phyloP scores from a whole-genome alignment of 495 filamentous ascomycete species.

The Trichoderma virens region DNA sequence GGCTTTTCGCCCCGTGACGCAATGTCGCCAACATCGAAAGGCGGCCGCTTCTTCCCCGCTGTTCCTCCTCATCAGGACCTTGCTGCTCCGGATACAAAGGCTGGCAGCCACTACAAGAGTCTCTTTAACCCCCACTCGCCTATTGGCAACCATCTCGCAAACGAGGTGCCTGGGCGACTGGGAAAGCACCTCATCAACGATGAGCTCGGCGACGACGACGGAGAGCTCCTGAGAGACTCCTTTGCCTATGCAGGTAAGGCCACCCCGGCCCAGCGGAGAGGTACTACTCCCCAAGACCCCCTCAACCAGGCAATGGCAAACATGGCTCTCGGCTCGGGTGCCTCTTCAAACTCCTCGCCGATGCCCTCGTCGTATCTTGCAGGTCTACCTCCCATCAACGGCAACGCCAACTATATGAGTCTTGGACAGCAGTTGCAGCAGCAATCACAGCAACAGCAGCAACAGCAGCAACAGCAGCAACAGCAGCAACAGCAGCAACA shows the following conservation, averaged over 20 bases:
- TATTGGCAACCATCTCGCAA: conserved; percentile 61
- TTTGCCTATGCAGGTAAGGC: conserved; percentile 79
- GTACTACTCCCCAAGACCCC: conserved; percentile 69
- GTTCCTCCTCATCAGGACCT: conserved; percentile 29
- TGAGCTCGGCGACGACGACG: conserved; percentile 71
- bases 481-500: background rate
- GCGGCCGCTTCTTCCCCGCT: conserved; percentile 39
- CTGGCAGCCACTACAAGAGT: conserved; percentile 56
- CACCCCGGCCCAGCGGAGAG: conserved; percentile 25
- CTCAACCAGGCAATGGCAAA: conserved; percentile 56
- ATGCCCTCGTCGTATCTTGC: conserved; percentile 38
- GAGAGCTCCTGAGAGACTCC: conserved; percentile 74
- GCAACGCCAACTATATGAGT: conserved; percentile 46
- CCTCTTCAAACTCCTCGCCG: conserved; percentile 37
- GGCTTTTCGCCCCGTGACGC: conserved; percentile 68
- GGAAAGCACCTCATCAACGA: conserved; percentile 83
- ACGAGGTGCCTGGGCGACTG: conserved; percentile 58
- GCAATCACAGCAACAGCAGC: background rate
- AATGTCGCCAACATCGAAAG: conserved; percentile 52
- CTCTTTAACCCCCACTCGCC: conserved; percentile 82
- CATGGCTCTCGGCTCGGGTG: conserved; percentile 62
- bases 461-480: background rate
- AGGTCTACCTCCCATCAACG: conserved; percentile 44
- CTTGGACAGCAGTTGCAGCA: conserved; percentile 11
- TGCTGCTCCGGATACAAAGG: conserved; percentile 52